These are phyloP conservation scores for Ganoderma lingzhi DNA, from an alignment of 1,284 basidiomycete genomes.

Conservation along the genomic window DNA sequence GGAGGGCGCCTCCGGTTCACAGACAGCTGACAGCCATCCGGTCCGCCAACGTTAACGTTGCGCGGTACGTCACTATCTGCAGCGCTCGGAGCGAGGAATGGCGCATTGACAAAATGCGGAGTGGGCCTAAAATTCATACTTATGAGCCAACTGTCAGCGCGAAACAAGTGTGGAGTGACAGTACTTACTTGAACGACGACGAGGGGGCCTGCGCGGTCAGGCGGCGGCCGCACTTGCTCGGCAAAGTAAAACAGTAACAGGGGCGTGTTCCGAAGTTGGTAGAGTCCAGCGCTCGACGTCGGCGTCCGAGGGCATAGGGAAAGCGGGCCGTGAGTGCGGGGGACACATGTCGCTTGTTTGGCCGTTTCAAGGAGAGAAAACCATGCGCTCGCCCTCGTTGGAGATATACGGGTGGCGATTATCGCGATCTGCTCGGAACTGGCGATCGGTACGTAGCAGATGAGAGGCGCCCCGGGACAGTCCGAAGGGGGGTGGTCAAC, in stretches of 20 bases:
- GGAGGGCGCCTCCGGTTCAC: not conserved
- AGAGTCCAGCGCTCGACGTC: not conserved
- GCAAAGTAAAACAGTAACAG: not conserved
- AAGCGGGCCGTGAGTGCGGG: not conserved
- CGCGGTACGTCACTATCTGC: not conserved
- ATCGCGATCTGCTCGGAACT: constrained; percentile 22
- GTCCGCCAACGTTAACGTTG: not conserved
- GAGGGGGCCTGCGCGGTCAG: not conserved
- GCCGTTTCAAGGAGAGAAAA: constrained; percentile 7
- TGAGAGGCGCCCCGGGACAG: constrained; percentile 11
- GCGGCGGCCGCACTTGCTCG: not conserved
- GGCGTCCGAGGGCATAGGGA: not conserved
- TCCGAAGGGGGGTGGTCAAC: constrained; percentile 1
- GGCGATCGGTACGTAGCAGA: constrained; percentile 19
- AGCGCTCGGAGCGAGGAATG: not conserved
- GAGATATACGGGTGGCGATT: constrained; percentile 10
- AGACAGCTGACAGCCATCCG: not conserved
- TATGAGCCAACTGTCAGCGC: constrained; percentile 3
- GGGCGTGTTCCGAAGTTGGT: not conserved
- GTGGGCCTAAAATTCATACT: not conserved
- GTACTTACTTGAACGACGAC: not conserved
- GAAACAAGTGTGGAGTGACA: constrained; percentile 1
- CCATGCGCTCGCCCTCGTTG: not conserved
- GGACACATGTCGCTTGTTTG: not conserved
- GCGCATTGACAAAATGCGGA: not conserved